Base-by-base conservation (phyloP, 1,284 basidiomycete species). In the Microbotryum violaceum region DNA sequence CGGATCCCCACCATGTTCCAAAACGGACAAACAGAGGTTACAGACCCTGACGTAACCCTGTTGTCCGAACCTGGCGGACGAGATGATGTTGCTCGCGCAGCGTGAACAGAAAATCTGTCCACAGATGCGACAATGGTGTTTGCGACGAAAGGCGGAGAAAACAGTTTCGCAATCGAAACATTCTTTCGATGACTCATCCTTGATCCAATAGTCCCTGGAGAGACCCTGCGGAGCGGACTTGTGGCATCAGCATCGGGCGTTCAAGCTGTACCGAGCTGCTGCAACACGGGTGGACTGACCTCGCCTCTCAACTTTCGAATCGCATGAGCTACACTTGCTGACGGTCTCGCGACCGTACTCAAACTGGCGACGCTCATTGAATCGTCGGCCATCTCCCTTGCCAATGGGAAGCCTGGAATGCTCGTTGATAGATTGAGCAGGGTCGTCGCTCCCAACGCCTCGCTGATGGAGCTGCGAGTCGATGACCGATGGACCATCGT, bases 61-160 rank as follows among this genome's bases (percentile, higher is more conserved):
- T 64, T 91, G 88, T 7, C 91, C 91, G 73, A 96, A 97, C 2
- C 91, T 85, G n/a, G 85, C 82, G 8, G 91, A 93, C 65, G 92
- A 91, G 75, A 98, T 91, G 71, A 97, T 89, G 72, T 97, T 94
- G n/a, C 91, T 92, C 3, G 94, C 93, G 74, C 94, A 91, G 7
- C 90, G 83, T 25, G 89, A 90, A 75, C 92, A 97, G 73, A 93
- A 96, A 72, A 82, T 79, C 83, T 91, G 92, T n/a, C 74, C 71
- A 44, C 71, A 72, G 2, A 71, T 61, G 0, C 71, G 70, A 47
- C 92, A 96, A 74, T 97, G 92, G 73, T 97, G 92, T 73, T 94
- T 96, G 62, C 92, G 79, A 57, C 91, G 80, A 88, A 91, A 94
- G 4, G 91, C 84, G 2, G 89, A 90, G 75, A 97, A 97, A 18